These are phyloP conservation scores for Echria macrotheca DNA, from an alignment of 495 filamentous ascomycete species.

Conservation along the genomic window DNA sequence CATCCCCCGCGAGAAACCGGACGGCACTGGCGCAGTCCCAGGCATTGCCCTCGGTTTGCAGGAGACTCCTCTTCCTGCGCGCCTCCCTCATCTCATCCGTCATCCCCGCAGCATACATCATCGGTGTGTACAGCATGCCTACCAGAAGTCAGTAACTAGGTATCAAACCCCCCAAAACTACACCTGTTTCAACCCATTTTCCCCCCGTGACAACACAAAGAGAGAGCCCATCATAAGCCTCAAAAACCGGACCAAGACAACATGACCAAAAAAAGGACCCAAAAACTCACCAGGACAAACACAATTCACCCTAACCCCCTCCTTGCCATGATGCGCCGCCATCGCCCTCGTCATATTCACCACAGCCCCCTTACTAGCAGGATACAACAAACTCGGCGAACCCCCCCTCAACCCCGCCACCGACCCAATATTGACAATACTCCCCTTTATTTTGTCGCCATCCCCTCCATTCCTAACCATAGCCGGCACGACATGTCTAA, in stretches of 20 bases:
- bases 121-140: conserved; percentile 56
- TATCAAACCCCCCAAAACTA: not conserved
- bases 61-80: conserved; percentile 43
- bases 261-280: too few species aligned
- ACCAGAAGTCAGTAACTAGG: conserved; percentile 1
- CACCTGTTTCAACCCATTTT: too few species aligned
- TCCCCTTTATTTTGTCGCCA: conserved; percentile 34
- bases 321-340: conserved; percentile 50
- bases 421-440: conserved; percentile 47
- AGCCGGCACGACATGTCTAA: conserved; percentile 47
- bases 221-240: too few species aligned
- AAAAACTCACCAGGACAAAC: conserved; percentile 47
- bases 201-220: too few species aligned
- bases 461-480: conserved; percentile 41
- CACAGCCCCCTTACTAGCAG: conserved; percentile 55
- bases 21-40: conserved; percentile 43
- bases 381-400: conserved; percentile 55
- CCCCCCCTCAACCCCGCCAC: conserved; percentile 54
- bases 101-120: conserved; percentile 52
- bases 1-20: conserved; percentile 40
- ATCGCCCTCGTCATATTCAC: conserved; percentile 56
- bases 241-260: too few species aligned
- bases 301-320: conserved; percentile 54
- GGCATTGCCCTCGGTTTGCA: conserved; percentile 50
- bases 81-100: conserved; percentile 42